Evolutionary conservation across 2,329 filamentous ascomycete genomes (phyloP), one percentile per base, ranked within the genome.

Genomic region (Botrytis elliptica): DNA sequence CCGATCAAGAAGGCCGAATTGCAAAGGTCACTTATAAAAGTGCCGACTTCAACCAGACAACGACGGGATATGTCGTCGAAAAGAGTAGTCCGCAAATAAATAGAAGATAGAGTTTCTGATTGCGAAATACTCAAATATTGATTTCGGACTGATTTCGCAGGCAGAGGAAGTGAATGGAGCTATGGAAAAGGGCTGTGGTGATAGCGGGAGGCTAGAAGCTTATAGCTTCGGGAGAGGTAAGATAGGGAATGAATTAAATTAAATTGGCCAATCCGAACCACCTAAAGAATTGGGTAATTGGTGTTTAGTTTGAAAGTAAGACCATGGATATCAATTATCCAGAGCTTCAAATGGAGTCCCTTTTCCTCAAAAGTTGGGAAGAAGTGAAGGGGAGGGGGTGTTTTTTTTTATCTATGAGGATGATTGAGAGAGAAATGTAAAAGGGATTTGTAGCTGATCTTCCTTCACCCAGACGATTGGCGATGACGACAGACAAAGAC

Each of bases 1-100:
- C 72, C 71, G 73, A 74, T 75, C 73, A 75, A 73, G 44, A 20
- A 60, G 57, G 36, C 73, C 63, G 67, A 75, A 67, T 73, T 75
- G 65, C 66, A 64, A 74, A 52, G 38, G 52, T 60, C 40, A 33
- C 25, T 29, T n/a, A 25, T 52, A 46, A 52, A 52, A 44, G 33
- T 52, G 66, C 29, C 38, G 55, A 36, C 38, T 52, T 63, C 57
- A 64, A 57, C 33, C 65, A 33, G 44, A 73, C 57, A 49, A 70
- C 71, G 36, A 73, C 71, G 29, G 14, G 10, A 62, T 22, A 38
- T 38, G 55, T 52, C 68, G 71, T 40, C 29, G 64, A 59, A 67
- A 18, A 65, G 67, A 65, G 49, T 64, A 63, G 18, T 57, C 36
- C 29, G 49, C 44, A 33, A 63, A 68, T 63, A 18, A n/a, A 65